Base-by-base conservation (phyloP, 176 grass and related monocot species). In the Cymbopogon citratus region DNA sequence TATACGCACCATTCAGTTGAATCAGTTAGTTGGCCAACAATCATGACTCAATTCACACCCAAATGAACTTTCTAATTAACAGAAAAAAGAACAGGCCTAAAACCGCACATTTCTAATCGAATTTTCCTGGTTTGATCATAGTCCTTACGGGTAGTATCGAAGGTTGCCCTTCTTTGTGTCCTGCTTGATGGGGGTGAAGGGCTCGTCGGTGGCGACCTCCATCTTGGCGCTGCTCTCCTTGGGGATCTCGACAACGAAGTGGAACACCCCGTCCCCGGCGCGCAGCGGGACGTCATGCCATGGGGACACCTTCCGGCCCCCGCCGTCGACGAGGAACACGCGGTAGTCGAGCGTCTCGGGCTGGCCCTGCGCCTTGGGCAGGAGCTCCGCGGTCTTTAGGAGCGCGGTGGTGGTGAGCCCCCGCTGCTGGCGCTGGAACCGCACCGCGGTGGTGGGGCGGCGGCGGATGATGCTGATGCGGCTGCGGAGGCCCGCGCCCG, bases 131-230 rank as follows among this genome's bases (percentile, higher is more conserved):
- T 5, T 19, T 2, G 8, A 51, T 33, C 15, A 2, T 7, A 54
- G 41, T 74, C 51, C 95, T 98, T 85, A 99, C 96, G 96, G 93
- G 69, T 99, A 99, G 85, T 91, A 99, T 93, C 93, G 87, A 54
- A 99, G 96, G 76, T 99, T 91, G 28, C 96, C 96, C 80, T 99
- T 99, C 87, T 99, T 99, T 43, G 89, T 99, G 62, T 99, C 96
- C 93, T 99, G 96, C 80, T 95, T 99, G 75, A 99, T 95, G 28
- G 96, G 96, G 9, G 96, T 98, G 76, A 77, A 95, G 2, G 96
- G 35, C 89, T 98, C 92, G 78, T 95, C 92, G 19, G 96, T 99
- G n/a, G 96, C 93, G 40, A 99, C 87, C 87, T 99, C 97, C 97
- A 99, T 99, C 85, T 99, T 99, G 40, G 96, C 93, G 74, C 93